Evolutionary conservation across 768 basidiomycete species (phyloP).

Genomic region (Cubamyces lactineus): DNA sequence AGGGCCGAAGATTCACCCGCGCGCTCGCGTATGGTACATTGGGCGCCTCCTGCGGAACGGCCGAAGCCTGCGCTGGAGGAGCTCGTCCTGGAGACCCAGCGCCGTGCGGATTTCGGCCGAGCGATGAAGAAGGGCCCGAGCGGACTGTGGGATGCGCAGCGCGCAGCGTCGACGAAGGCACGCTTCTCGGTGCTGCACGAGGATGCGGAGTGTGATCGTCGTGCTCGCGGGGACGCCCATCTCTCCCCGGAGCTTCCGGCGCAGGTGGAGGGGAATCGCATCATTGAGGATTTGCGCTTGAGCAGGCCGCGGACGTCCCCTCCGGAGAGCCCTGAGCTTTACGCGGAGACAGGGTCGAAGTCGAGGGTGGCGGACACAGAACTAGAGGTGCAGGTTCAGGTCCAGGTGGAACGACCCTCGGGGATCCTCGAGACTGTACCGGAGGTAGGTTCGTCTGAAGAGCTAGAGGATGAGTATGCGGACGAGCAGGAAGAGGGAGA

Average conservation of each 20-base stretch:
- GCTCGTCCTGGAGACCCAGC: neutral
- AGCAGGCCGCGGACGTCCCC: neutral
- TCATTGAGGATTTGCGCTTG: slow-evolving; percentile 3
- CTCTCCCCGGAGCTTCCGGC: neutral
- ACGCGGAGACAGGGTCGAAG: too few relatives aligned
- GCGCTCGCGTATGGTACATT: neutral
- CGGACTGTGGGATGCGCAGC: neutral
- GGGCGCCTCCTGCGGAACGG: neutral
- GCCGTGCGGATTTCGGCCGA: neutral
- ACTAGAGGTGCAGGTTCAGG: too few relatives aligned
- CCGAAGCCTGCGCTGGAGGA: neutral
- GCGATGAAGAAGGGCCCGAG: neutral
- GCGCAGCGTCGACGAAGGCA: neutral
- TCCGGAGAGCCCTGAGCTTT: neutral
- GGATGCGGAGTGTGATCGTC: neutral
- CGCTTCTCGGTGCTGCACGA: slow-evolving; percentile 4
- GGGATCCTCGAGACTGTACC: too few relatives aligned
- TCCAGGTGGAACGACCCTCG: too few relatives aligned
- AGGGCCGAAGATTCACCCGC: neutral
- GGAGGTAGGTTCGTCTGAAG: too few relatives aligned
- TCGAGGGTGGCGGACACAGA: too few relatives aligned
- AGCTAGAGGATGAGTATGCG: too few relatives aligned
- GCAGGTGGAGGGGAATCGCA: neutral
- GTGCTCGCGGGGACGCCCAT: neutral
- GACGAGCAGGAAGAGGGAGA: too few relatives aligned